A percentile compares a stretch with the other conserved stretches of the same genome.
Conservation (phyloP, 2,329 filamentous ascomycete genomes). For the Escovopsis sp. region DNA sequence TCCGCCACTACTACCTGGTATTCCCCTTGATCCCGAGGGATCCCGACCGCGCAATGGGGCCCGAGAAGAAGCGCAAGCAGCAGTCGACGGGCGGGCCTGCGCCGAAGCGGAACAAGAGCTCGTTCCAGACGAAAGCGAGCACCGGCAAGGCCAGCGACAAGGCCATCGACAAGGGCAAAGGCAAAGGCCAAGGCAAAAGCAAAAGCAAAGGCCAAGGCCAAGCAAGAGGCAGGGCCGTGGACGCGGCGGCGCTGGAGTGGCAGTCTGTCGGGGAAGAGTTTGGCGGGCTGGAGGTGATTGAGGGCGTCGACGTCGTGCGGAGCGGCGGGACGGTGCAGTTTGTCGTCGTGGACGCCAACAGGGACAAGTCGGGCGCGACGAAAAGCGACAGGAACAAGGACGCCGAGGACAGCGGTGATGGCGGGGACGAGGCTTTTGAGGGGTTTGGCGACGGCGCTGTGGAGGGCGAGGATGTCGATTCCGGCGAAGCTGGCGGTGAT, state of each 20-base stretch:
- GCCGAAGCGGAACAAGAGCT: constrained; percentile 23
- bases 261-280: constrained; percentile 85
- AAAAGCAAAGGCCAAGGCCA: constrained; percentile 14
- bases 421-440: constrained; percentile 43
- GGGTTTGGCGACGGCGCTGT: constrained; percentile 43
- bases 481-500: constrained; percentile 18
- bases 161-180: constrained; percentile 5
- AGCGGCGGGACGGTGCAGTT: constrained; percentile 46
- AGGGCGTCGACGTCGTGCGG: constrained; percentile 73
- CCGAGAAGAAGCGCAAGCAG: constrained; percentile 26
- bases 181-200: constrained; percentile 9
- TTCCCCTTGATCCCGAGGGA: neutral
- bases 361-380: constrained; percentile 7
- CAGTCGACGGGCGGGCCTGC: constrained; percentile 16
- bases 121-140: neutral
- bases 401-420: constrained; percentile 7
- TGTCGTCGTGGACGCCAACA: constrained; percentile 22
- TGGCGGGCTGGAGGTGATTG: constrained; percentile 80
- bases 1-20: too few species aligned
- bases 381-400: constrained; percentile 1
- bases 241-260: constrained; percentile 39
- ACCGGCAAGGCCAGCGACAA: constrained; percentile 3
- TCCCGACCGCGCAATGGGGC: constrained; percentile 14
- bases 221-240: constrained; percentile 19
- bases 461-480: constrained; percentile 18